Conservation (phyloP, 345 rosid species). For the Eucalyptus brandiana region DNA sequence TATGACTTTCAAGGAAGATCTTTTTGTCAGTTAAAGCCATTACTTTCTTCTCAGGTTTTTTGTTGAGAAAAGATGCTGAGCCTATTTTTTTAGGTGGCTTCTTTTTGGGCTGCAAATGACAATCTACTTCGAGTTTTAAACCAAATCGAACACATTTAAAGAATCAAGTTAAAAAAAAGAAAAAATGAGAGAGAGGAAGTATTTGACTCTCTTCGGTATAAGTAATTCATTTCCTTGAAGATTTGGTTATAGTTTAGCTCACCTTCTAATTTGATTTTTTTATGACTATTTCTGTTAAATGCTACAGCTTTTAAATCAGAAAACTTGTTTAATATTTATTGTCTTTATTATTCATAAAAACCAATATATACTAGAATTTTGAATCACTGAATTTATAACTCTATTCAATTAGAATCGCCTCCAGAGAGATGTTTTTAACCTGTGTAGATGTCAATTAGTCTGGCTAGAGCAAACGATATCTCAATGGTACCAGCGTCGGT, state of each 20-base stretch:
- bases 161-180: neutral
- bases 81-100: neutral
- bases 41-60: neutral
- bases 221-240: neutral
- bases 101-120: neutral
- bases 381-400: neutral
- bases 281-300: neutral
- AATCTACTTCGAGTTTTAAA: neutral
- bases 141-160: neutral
- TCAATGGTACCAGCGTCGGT: fast-evolving
- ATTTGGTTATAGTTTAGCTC: neutral
- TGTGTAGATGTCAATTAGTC: fast-evolving
- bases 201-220: neutral
- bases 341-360: neutral
- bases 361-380: neutral
- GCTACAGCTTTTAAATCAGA: neutral
- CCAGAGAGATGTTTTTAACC: neutral
- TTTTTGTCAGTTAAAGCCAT: neutral
- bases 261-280: neutral
- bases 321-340: neutral
- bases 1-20: neutral
- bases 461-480: neutral
- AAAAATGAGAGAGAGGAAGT: neutral
- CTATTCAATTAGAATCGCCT: neutral
- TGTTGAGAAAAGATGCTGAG: neutral